Conservation (phyloP, 2,329 filamentous ascomycete species). For the Arthrobotrys musiformis region DNA sequence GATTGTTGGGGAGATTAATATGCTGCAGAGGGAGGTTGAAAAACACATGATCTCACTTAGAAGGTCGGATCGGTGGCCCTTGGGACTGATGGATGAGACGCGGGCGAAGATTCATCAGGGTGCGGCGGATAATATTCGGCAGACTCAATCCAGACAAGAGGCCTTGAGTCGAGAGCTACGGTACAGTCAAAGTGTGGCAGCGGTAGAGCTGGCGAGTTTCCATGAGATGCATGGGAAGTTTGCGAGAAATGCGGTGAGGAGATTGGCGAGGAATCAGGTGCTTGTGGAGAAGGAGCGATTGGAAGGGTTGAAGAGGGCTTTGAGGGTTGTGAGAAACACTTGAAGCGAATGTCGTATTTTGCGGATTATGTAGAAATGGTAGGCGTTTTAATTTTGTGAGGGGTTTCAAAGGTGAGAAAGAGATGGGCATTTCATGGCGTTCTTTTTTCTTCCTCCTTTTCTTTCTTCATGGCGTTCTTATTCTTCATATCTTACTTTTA, state of each 20-base stretch:
- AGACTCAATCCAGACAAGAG: conserved; percentile 75
- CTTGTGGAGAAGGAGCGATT: conserved; percentile 81
- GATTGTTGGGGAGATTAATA: conserved; percentile 80
- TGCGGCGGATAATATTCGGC: conserved; percentile 80
- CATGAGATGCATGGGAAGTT: conserved; percentile 86
- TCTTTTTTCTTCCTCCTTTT: conserved; percentile 1
- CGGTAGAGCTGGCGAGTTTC: conserved; percentile 90
- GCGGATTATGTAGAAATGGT: conserved; percentile 4
- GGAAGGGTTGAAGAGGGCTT: conserved; percentile 80
- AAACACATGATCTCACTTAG: conserved; percentile 79
- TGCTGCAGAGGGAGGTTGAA: conserved; percentile 79
- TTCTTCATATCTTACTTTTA: not conserved
- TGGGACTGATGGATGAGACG: conserved; percentile 86
- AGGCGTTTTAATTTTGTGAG: conserved; percentile 21
- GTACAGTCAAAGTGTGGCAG: conserved; percentile 93
- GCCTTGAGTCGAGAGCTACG: conserved; percentile 82
- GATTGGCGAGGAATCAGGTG: conserved; percentile 81
- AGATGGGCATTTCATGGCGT: conserved; percentile 49
- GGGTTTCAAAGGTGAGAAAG: conserved; percentile 10
- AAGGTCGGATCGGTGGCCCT: conserved; percentile 80
- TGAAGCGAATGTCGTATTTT: conserved; percentile 13
- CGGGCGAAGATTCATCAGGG: conserved; percentile 80
- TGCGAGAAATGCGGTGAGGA: conserved; percentile 77
- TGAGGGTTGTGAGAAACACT: conserved; percentile 86
- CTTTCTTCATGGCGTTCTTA: not conserved